Evolutionary conservation across 352 stramenopile genomes (phyloP).

Genomic region (Phytophthora crassamura): DNA sequence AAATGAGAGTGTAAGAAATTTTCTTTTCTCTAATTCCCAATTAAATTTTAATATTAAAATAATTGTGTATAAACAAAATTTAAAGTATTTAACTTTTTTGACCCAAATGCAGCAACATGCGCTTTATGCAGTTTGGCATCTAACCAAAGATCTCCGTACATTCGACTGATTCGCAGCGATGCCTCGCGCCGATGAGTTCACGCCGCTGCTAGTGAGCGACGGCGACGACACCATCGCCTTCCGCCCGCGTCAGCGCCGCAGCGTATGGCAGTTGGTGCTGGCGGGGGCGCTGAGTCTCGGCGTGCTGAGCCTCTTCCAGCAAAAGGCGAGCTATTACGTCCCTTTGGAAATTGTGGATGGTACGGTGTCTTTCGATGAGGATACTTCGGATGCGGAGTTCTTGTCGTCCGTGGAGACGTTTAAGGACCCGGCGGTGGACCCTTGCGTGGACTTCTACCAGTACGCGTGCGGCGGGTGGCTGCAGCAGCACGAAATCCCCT

Average conservation of each 20-base stretch:
- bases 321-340: conserved; percentile 1
- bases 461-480: conserved; percentile 83
- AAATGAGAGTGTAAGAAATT: too few species aligned
- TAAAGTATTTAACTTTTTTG: too few species aligned
- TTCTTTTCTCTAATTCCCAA: too few species aligned
- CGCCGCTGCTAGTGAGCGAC: conserved; percentile 34
- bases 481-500: conserved; percentile 53
- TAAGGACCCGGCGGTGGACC: conserved; percentile 62
- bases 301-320: conserved; percentile 28
- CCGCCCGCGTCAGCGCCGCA: conserved; percentile 6
- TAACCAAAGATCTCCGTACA: background rate
- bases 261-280: conserved; percentile 28
- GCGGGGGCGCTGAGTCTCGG: conserved; percentile 19
- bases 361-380: conserved; percentile 16
- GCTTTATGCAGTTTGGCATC: too few species aligned
- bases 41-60: too few species aligned
- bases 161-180: conserved; percentile 6
- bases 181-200: conserved; percentile 33
- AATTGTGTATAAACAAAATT: too few species aligned
- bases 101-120: too few species aligned
- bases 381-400: conserved; percentile 44
- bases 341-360: conserved; percentile 4
- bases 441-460: conserved; percentile 80
- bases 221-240: too few species aligned
- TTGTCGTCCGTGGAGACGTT: conserved; percentile 47